These are phyloP conservation scores for Juncus effusus DNA, from an alignment of 176 grass and related monocot genomes.

Conservation along the genomic window DNA sequence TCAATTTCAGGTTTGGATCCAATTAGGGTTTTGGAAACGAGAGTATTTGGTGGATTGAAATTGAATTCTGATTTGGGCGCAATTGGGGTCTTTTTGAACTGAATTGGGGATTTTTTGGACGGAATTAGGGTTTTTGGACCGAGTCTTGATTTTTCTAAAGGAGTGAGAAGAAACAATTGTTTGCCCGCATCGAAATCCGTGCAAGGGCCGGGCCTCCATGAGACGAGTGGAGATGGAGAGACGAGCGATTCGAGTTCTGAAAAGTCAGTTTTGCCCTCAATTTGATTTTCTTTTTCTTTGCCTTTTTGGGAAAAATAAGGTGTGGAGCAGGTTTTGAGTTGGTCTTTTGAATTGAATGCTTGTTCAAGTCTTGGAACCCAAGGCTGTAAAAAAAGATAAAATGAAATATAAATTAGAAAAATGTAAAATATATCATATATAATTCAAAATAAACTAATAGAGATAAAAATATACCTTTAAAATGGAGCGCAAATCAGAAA, in stretches of 20 bases:
- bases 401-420: neutral
- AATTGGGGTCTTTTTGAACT: constrained; percentile 5
- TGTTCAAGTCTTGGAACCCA: constrained; percentile 64
- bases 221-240: constrained; percentile 91
- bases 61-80: constrained; percentile 1
- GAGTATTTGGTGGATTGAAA: neutral
- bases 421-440: neutral
- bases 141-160: constrained; percentile 44
- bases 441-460: constrained; percentile 7
- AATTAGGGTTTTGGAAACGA: neutral
- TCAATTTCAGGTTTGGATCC: constrained; percentile 11
- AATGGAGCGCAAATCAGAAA: constrained; percentile 56
- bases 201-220: constrained; percentile 64
- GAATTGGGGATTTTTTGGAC: constrained; percentile 10
- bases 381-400: constrained; percentile 42
- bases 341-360: constrained; percentile 35
- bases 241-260: constrained; percentile 36
- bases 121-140: neutral
- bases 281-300: constrained; percentile 27
- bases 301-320: constrained; percentile 9
- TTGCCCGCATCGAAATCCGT: constrained; percentile 52
- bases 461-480: constrained; percentile 53
- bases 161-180: constrained; percentile 84
- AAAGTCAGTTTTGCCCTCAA: constrained; percentile 7
- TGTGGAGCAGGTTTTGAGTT: constrained; percentile 18